A percentile compares a stretch with the other conserved stretches of the same genome.
phyloP scores from a whole-genome alignment of 495 filamentous ascomycete genomes.

The Cryomyces antarcticus region DNA sequence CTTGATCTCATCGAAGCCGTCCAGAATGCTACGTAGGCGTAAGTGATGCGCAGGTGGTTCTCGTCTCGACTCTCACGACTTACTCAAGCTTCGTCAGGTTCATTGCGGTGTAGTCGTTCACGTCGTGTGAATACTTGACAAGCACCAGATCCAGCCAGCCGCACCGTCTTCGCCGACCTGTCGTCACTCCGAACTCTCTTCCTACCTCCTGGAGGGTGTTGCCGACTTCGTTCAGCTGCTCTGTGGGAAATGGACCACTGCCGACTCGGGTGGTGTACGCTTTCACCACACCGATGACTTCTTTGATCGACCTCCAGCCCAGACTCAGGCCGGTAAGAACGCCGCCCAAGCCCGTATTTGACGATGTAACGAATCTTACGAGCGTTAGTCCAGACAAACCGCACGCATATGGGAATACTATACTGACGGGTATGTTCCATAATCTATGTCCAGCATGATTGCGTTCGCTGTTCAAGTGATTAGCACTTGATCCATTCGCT shows the following conservation, averaged over 20 bases:
- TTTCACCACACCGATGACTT: constrained; percentile 72
- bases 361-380: constrained; percentile 41
- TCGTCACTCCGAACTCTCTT: constrained; percentile 60
- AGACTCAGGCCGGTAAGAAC: constrained; percentile 51
- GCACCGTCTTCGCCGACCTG: constrained; percentile 64
- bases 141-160: constrained; percentile 85
- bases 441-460: constrained; percentile 50
- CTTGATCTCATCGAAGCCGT: constrained; percentile 63
- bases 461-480: constrained; percentile 37
- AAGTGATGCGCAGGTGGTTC: too few species aligned
- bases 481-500: too few species aligned
- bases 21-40: constrained; percentile 31
- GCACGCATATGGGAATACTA: too few species aligned
- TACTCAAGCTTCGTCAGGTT: constrained; percentile 75
- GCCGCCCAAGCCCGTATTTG: constrained; percentile 35
- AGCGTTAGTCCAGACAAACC: too few species aligned
- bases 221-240: constrained; percentile 46
- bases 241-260: constrained; percentile 68
- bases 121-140: constrained; percentile 40
- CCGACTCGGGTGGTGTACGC: constrained; percentile 50
- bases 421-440: neutral
- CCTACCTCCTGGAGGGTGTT: constrained; percentile 44
- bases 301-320: constrained; percentile 31
- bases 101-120: constrained; percentile 27
- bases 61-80: too few species aligned